Conservation (phyloP, 1,284 basidiomycete species). For the Malassezia slooffiae region DNA sequence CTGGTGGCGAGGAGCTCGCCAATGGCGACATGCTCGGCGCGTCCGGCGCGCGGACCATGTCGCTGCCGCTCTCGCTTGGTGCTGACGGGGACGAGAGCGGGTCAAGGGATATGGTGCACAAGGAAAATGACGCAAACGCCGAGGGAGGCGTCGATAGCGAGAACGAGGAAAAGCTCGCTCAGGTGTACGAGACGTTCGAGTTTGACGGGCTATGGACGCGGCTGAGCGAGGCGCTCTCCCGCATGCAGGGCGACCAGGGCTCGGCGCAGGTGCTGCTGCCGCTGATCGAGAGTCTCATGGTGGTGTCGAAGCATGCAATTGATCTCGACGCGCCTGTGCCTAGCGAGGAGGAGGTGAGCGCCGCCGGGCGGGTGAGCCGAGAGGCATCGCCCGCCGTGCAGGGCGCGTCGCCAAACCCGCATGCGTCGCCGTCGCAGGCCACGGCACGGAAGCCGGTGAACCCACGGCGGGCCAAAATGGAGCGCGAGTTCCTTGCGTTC, state of each 20-base stretch:
- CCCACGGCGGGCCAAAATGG: constrained; percentile 47
- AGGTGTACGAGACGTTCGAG: constrained; percentile 41
- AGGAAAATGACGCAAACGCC: neutral
- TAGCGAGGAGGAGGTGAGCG: constrained; percentile 6
- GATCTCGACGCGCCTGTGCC: neutral
- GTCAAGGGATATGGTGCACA: neutral
- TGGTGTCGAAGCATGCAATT: constrained; percentile 78
- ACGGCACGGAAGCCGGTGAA: neutral
- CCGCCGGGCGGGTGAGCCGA: constrained; percentile 16
- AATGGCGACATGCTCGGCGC: no score
- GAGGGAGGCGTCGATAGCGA: constrained; percentile 32
- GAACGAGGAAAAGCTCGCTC: constrained; percentile 33
- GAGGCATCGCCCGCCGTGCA: constrained; percentile 12
- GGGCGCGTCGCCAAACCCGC: neutral
- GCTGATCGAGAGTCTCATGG: constrained; percentile 60
- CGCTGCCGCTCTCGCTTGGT: neutral
- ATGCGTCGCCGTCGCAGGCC: constrained; percentile 44
- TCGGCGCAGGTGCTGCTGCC: constrained; percentile 42
- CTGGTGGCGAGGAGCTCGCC: no score
- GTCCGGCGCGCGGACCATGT: neutral
- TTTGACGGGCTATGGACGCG: constrained; percentile 37
- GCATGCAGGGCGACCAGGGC: constrained; percentile 36
- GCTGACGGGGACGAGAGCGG: neutral
- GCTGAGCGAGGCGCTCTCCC: constrained; percentile 34
- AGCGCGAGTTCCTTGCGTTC: constrained; percentile 82